Evolutionary conservation across 2,329 filamentous ascomycete genomes (phyloP).

Genomic region (Colletotrichum echinochloae): DNA sequence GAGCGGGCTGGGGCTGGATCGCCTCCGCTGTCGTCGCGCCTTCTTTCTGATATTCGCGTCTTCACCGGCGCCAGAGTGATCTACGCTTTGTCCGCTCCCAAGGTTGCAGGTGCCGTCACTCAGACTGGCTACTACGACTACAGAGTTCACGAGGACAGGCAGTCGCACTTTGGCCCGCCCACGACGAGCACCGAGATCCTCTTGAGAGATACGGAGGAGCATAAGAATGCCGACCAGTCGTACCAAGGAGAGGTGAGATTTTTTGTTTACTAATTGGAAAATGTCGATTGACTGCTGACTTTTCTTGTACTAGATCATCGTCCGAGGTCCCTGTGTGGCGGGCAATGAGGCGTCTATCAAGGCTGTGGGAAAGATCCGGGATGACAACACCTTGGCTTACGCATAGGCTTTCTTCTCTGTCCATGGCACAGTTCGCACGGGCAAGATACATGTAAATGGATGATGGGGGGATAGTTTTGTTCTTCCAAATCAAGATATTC

Average conservation of each 20-base stretch:
- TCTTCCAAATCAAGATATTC: neutral
- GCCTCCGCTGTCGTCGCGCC: slow-evolving; percentile 74
- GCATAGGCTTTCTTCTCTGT: slow-evolving; percentile 45
- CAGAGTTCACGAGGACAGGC: slow-evolving; percentile 62
- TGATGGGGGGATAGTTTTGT: neutral
- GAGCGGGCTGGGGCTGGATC: slow-evolving; percentile 74
- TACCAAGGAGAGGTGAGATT: slow-evolving; percentile 72
- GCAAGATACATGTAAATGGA: neutral
- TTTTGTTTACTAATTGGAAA: slow-evolving; percentile 15
- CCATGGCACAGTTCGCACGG: neutral
- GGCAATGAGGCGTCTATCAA: slow-evolving; percentile 74
- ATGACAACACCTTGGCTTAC: slow-evolving; percentile 79
- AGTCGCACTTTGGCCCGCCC: slow-evolving; percentile 84
- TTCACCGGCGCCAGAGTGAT: slow-evolving; percentile 84
- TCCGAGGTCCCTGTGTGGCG: slow-evolving; percentile 79
- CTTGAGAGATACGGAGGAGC: slow-evolving; percentile 70
- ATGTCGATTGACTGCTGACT: slow-evolving; percentile 33
- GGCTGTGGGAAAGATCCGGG: slow-evolving; percentile 72
- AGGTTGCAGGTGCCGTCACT: slow-evolving; percentile 88
- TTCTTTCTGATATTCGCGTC: slow-evolving; percentile 84
- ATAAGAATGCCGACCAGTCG: slow-evolving; percentile 73
- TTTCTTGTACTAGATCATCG: slow-evolving; percentile 67
- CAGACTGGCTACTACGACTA: slow-evolving; percentile 94
- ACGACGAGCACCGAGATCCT: slow-evolving; percentile 83
- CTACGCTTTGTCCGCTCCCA: slow-evolving; percentile 84